Evolutionary conservation across 2,329 filamentous ascomycete genomes (phyloP), one percentile per base, ranked within the genome.

Genomic region (Phyllosticta citriasiana): DNA sequence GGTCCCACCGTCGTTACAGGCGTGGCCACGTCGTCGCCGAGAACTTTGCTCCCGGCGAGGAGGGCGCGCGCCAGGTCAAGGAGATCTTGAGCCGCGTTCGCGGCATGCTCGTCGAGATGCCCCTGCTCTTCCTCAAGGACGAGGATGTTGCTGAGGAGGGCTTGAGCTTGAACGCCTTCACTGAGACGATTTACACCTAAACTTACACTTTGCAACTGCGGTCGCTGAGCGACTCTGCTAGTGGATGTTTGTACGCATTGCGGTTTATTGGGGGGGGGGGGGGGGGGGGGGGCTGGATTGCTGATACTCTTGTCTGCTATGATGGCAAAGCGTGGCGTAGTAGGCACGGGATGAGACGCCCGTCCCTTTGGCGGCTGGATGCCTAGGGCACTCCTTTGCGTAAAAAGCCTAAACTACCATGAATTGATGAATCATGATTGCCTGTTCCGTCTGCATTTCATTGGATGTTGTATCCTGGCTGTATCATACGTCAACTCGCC

Each of bases 141-240:
- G 83, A 90, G 68, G 91, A 97, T 72, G 86, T 97, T 72, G 93
- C 92, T 3, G 87, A 91, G 79, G 84, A 91, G 67, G 91, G 91
- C 0, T 68, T 96, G 68, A 80, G 82, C 24, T 65, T 80, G 65
- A 80, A 80, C 67, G 73, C 75, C 24, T 71, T 79, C 62, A 79
- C 78, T 1, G 77, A 79, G 69, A 76, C 77, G 62, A 67, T 80
- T 19, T 80, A 80, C 68, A 79, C 77, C 25, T 79, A 61, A 64
- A n/a, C 22, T 26, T 30, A 12, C 6, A 26, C n/a, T 50, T 8
- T 52, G 24, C 16, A 27, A 8, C 12, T 16, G 27, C 5, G 9
- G 27, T 53, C 22, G 52, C 52, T 53, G 52, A 47, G 52, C 52
- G 52, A 24, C 25, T 53, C 22, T 14, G n/a, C n/a, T 19, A 9